A percentile compares a stretch with the other conserved stretches of the same genome.
Conservation (phyloP, 2,329 filamentous ascomycete species). For the Didymella lethalis region DNA sequence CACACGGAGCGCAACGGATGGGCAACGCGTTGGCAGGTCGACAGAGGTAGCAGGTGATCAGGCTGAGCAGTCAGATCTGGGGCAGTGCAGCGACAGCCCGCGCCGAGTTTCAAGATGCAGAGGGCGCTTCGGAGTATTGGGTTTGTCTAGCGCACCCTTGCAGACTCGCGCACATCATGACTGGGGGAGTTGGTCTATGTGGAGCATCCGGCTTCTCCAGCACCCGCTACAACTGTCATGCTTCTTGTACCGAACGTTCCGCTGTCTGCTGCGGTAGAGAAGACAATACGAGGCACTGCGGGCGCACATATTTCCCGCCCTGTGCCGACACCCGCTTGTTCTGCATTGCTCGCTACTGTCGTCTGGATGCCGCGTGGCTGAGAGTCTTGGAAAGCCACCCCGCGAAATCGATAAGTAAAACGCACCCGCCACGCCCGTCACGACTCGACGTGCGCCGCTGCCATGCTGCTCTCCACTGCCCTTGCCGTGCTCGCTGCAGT, state of each 20-base stretch:
- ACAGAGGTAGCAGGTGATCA: neutral
- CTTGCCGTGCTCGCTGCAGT: conserved; percentile 34
- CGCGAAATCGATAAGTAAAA: conserved; percentile 16
- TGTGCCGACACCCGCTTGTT: conserved; percentile 6
- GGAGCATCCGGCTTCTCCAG: conserved; percentile 16
- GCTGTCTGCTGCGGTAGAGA: conserved; percentile 7
- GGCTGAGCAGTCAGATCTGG: conserved; percentile 1
- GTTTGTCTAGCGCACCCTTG: conserved; percentile 8
- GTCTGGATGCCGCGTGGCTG: neutral
- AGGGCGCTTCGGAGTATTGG: conserved; percentile 3
- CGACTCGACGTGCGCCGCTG: conserved; percentile 11
- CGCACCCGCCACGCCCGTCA: conserved; percentile 8
- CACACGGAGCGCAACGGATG: conserved; percentile 14
- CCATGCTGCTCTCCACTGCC: conserved; percentile 31
- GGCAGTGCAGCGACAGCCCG: conserved; percentile 16
- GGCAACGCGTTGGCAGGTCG: neutral
- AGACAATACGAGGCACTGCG: conserved; percentile 1
- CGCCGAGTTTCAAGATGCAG: conserved; percentile 11
- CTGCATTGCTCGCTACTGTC: conserved; percentile 5
- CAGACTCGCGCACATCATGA: conserved; percentile 23
- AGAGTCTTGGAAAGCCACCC: no score
- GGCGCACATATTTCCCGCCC: neutral
- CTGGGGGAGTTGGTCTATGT: conserved; percentile 1
- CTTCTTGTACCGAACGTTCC: conserved; percentile 18
- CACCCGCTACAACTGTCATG: conserved; percentile 22